These are phyloP conservation scores for Cryptococcus maquisensis DNA, from an alignment of 1,284 basidiomycete species.

Conservation along the genomic window DNA sequence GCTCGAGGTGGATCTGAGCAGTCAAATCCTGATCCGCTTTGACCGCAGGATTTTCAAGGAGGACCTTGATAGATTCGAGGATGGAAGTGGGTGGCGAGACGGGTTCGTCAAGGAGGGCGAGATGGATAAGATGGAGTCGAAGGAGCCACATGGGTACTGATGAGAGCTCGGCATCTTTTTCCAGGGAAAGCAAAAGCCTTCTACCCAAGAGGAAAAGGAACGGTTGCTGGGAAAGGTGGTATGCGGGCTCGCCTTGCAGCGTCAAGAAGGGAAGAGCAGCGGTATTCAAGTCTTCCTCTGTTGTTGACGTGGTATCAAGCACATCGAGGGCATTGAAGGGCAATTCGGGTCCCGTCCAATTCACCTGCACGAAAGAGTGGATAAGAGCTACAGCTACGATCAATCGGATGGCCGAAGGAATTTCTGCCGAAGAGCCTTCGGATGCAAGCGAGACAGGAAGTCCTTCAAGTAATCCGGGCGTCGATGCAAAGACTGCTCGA, in stretches of 20 bases:
- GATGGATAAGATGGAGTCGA: conserved; percentile 68
- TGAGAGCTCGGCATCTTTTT: conserved; percentile 49
- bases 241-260: conserved; percentile 87
- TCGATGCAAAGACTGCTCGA: conserved; percentile 24
- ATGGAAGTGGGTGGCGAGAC: conserved; percentile 59
- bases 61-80: conserved; percentile 53
- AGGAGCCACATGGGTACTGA: conserved; percentile 73
- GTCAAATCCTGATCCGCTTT: conserved; percentile 54
- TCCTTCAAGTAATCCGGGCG: conserved; percentile 23
- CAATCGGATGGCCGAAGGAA: conserved; percentile 51
- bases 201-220: conserved; percentile 73
- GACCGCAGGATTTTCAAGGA: conserved; percentile 41
- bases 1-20: conserved; percentile 70
- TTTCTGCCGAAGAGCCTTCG: not conserved
- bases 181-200: conserved; percentile 60
- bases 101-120: conserved; percentile 81
- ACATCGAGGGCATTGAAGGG: conserved; percentile 53
- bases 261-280: conserved; percentile 71
- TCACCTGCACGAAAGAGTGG: conserved; percentile 86
- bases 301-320: conserved; percentile 24
- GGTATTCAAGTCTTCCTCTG: conserved; percentile 60
- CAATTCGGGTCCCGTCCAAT: conserved; percentile 94
- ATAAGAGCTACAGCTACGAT: conserved; percentile 71
- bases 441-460: conserved; percentile 11
- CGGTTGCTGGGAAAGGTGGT: conserved; percentile 75